A percentile compares a stretch with the other conserved stretches of the same genome.
Conservation (phyloP, 371 early-diverging fungal species). For the Lichtheimia ornata region DNA sequence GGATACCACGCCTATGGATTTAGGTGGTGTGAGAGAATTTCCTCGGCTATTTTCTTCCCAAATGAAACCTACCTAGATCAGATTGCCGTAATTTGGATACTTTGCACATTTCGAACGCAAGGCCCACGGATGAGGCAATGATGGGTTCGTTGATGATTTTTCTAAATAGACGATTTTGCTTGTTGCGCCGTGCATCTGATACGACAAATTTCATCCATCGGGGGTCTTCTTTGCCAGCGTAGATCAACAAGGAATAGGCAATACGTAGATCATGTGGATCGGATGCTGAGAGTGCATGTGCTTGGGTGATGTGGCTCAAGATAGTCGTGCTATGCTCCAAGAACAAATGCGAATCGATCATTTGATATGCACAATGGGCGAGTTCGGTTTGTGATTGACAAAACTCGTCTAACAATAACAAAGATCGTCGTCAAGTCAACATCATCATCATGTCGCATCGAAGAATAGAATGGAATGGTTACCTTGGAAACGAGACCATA, state of each 20-base stretch:
- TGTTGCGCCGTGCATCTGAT: constrained; percentile 35
- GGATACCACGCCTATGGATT: neutral
- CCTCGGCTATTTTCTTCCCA: no score
- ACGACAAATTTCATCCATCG: constrained; percentile 34
- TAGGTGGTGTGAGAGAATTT: no score
- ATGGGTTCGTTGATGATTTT: constrained; percentile 47
- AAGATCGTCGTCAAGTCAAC: neutral
- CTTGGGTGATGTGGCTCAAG: constrained; percentile 52
- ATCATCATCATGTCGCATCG: neutral
- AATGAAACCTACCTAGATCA: constrained; percentile 56
- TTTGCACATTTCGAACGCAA: constrained; percentile 77
- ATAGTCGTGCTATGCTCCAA: constrained; percentile 61
- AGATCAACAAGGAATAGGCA: constrained; percentile 48
- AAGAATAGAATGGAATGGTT: constrained; percentile 2
- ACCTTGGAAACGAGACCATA: constrained; percentile 43
- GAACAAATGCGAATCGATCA: constrained; percentile 67
- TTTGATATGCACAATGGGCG: constrained; percentile 59
- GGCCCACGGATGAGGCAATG: constrained; percentile 50
- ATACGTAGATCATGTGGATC: constrained; percentile 39
- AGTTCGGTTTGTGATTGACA: constrained; percentile 49
- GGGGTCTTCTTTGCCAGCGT: constrained; percentile 44
- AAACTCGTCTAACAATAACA: constrained; percentile 50
- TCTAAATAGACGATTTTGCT: constrained; percentile 48
- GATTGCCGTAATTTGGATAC: constrained; percentile 60
- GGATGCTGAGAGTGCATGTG: constrained; percentile 39